phyloP scores from a whole-genome alignment of 1,284 basidiomycete species.

The Butyriboletus appendiculatus region DNA sequence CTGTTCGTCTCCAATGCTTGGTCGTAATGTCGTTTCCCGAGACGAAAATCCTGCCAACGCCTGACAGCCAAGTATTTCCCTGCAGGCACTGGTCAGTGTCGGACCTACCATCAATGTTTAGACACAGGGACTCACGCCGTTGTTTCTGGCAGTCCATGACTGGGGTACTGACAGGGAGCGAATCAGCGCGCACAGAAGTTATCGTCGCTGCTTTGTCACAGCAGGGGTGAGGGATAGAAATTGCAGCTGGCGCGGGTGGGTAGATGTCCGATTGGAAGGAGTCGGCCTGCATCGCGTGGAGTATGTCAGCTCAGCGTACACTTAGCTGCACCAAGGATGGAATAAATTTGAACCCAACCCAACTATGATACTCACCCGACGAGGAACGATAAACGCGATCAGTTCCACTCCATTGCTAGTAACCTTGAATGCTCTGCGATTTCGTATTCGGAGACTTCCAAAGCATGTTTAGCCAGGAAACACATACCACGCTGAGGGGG shows the following conservation, averaged over 20 bases:
- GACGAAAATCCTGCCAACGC: too few relatives aligned
- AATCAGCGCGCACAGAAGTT: constrained; percentile 15
- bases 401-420: constrained; percentile 78
- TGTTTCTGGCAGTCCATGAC: constrained; percentile 20
- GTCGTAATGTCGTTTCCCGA: too few relatives aligned
- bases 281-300: constrained; percentile 56
- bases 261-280: constrained; percentile 94
- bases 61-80: constrained; percentile 34
- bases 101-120: background rate
- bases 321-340: background rate
- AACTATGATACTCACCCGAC: constrained; percentile 58
- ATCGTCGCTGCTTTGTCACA: constrained; percentile 8
- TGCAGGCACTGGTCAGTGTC: background rate
- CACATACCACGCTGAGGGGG: constrained; percentile 97
- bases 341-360: background rate
- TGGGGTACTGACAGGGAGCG: constrained; percentile 23
- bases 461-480: constrained; percentile 89
- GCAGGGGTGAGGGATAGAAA: constrained; percentile 21
- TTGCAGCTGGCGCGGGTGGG: constrained; percentile 34
- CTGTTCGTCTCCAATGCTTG: too few relatives aligned
- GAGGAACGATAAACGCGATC: constrained; percentile 91
- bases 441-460: constrained; percentile 91
- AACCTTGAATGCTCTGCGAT: constrained; percentile 96
- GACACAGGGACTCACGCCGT: constrained; percentile 29
- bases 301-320: background rate